These are phyloP conservation scores for Cutaneotrichosporon dermatis DNA, from an alignment of 1,284 basidiomycete species.

Conservation along the genomic window DNA sequence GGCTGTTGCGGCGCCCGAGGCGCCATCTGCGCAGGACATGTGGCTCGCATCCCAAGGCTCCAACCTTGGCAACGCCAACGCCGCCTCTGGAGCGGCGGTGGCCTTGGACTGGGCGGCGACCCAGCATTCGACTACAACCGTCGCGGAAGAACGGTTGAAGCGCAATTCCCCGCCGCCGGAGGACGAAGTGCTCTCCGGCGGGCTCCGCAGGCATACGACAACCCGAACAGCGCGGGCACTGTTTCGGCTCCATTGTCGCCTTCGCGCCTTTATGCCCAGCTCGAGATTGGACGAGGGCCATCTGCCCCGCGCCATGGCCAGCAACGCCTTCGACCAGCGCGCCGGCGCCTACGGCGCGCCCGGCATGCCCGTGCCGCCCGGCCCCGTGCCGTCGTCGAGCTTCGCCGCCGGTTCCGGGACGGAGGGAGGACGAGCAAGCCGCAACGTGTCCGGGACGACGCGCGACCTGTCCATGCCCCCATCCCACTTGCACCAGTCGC, in stretches of 20 bases:
- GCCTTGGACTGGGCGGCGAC: slow-evolving; percentile 29
- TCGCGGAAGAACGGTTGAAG: slow-evolving; percentile 13
- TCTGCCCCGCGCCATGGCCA: slow-evolving; percentile 13
- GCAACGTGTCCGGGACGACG: slow-evolving; percentile 7
- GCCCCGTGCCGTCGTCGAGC: slow-evolving; percentile 6
- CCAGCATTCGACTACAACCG: slow-evolving; percentile 19
- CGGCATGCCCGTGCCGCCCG: slow-evolving; percentile 6
- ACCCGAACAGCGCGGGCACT: slow-evolving; percentile 37
- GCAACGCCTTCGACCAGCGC: slow-evolving; percentile 2
- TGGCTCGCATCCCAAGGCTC: slow-evolving; percentile 45
- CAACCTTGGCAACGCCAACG: slow-evolving; percentile 34
- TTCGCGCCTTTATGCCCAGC: slow-evolving; percentile 43
- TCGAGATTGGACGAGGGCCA: slow-evolving; percentile 33
- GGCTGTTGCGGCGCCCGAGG: background rate
- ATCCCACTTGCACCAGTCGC: slow-evolving; percentile 10
- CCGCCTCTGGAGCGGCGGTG: slow-evolving; percentile 4
- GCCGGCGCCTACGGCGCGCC: slow-evolving; percentile 17
- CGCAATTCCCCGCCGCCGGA: slow-evolving; percentile 2
- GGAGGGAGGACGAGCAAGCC: slow-evolving; percentile 1
- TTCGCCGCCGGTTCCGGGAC: background rate
- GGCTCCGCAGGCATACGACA: slow-evolving; percentile 28
- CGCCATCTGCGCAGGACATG: slow-evolving; percentile 35
- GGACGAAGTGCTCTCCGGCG: slow-evolving; percentile 6
- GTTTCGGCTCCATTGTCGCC: slow-evolving; percentile 47
- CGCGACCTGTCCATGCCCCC: slow-evolving; percentile 15